A percentile compares a stretch with the other conserved stretches of the same genome.
Evolutionary conservation across 202 grass and related monocot species (phyloP).

Genomic region (Eragrostis tef): DNA sequence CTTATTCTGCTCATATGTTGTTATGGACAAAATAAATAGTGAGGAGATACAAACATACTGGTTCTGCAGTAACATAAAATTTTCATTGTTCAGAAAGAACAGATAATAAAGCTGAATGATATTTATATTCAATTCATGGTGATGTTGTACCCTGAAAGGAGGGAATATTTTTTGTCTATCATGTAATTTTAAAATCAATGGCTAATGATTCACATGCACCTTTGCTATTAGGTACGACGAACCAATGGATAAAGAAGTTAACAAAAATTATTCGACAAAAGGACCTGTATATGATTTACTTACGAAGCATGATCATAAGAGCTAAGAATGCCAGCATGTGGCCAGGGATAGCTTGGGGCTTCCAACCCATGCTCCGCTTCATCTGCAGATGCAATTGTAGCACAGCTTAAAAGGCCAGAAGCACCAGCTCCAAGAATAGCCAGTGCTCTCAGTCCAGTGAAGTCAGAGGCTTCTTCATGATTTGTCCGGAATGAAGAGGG

Average conservation of each 20-base stretch:
- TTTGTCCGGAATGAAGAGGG: constrained; percentile 35
- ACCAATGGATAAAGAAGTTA: not conserved
- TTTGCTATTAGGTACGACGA: not conserved
- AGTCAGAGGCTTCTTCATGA: constrained; percentile 35
- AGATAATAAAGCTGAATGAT: not conserved
- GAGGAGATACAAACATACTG: too few species aligned
- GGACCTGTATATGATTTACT: constrained; percentile 2
- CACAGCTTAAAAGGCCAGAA: constrained; percentile 57
- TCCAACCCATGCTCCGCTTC: constrained; percentile 53
- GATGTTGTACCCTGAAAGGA: too few species aligned
- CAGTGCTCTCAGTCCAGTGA: constrained; percentile 41
- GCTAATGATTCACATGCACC: not conserved
- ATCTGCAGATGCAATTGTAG: constrained; percentile 49
- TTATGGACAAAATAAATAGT: not conserved
- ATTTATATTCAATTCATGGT: not conserved
- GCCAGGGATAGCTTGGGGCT: constrained; percentile 51
- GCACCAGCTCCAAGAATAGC: constrained; percentile 49
- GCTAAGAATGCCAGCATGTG: constrained; percentile 57
- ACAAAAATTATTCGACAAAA: constrained; percentile 26
- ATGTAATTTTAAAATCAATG: not conserved
- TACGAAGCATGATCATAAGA: constrained; percentile 61
- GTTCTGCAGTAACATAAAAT: too few species aligned
- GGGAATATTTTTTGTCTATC: not conserved
- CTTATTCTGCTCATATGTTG: constrained; percentile 42
- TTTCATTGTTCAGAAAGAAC: constrained; percentile 1